A percentile compares a stretch with the other conserved stretches of the same genome.
phyloP scores from a whole-genome alignment of 208 protist genomes.

The Leishmania tropica region DNA sequence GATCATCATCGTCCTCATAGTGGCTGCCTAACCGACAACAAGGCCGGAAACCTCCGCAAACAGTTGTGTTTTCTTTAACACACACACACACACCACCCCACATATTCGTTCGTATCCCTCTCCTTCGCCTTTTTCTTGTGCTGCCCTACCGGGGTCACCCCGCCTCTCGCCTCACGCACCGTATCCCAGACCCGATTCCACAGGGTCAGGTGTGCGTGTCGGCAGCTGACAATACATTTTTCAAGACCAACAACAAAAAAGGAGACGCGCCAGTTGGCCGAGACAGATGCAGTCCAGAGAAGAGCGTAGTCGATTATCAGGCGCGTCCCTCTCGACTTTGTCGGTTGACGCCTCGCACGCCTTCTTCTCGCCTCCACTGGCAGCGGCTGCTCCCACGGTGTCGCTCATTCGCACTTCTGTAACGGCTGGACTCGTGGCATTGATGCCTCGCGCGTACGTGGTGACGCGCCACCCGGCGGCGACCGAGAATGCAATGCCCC shows the following conservation, averaged over 20 bases:
- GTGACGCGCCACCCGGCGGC: background rate
- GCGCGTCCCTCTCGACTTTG: background rate
- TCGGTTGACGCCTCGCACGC: background rate
- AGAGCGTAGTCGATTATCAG: background rate
- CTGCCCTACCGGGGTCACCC: no score
- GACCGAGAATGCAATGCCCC: background rate
- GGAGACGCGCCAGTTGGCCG: background rate
- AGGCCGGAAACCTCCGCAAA: background rate
- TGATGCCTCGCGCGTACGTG: background rate
- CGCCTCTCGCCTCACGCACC: background rate
- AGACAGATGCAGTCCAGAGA: background rate
- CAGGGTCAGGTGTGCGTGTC: background rate
- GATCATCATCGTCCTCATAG: background rate
- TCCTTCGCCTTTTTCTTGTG: background rate
- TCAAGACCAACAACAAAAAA: background rate
- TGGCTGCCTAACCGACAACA: background rate
- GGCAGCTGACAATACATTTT: background rate
- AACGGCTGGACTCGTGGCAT: background rate
- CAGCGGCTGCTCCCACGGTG: background rate
- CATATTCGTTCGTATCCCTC: background rate
- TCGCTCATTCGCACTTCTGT: background rate
- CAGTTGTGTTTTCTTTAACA: constrained; percentile 1
- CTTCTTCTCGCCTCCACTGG: background rate
- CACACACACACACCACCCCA: background rate
- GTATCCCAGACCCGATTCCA: background rate